Evolutionary conservation across 192 early-diverging fungal species (phyloP), one percentile per base, ranked within the genome.

Genomic region (Diversispora eburnea): DNA sequence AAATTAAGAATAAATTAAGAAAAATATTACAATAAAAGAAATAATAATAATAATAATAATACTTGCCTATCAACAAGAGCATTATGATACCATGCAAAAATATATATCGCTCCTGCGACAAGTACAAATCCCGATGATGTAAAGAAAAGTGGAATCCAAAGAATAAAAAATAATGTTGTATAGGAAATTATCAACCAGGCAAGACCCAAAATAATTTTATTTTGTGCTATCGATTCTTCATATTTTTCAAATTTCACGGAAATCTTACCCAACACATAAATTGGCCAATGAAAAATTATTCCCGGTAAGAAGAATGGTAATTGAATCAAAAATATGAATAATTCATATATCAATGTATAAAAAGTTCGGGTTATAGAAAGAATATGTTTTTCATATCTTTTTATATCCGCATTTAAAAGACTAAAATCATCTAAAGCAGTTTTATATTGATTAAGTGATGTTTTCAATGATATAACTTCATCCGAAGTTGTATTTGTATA

Each of bases 41-140:
- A 7, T 9, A 42, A 67, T 8, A 47, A 42, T 41, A 4, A 47
- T 19, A 4, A 15, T 20, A 5, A 3, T 43, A 12, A n/a, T 46
- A 72, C 70, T 60, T 39, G 61, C 70, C 70, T 72, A 62, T 72
- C 70, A 46, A 72, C 70, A 19, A 72, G 41, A 41, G 59, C 73
- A 47, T 76, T 71, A 69, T 84, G 82, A 55, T 84, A 84, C 82
- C 82, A 84, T 19, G 77, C 74, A 52, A 84, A 81, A 3, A 79
- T 75, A 5, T 51, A 54, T 9, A 79, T 59, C 0, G 74, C 74
- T 3, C 70, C 67, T n/a, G 71, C 45, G 0, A 78, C 71, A 1
- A 79, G 49, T 25, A 81, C 58, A 8, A 81, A 67, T 0, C 82
- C 82, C 47, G 76, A 81, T 5, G 80, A 62, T 0, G 73, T 76